Base-by-base conservation (phyloP, 768 basidiomycete genomes). In the Tulasnella calospora region DNA sequence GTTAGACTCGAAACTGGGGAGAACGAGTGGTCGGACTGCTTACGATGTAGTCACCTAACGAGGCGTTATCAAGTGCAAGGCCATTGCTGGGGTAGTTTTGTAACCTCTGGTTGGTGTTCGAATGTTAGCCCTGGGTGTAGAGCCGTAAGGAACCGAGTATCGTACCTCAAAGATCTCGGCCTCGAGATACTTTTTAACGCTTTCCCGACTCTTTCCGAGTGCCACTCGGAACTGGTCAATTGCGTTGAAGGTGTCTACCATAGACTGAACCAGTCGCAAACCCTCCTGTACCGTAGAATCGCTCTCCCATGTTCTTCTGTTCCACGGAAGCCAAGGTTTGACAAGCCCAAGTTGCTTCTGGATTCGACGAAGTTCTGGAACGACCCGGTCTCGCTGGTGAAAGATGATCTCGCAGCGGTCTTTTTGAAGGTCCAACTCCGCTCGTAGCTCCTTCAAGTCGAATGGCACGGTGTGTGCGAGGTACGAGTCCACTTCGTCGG, bases 401-500 rank as follows among this genome's bases (percentile, higher is more conserved):
- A 35, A 27, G 1, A 67, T 35, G 30, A 67, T 67, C 30, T 67
- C 61, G 61, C 61, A 67, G 30, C 61, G 61, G 61, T 67, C 61
- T 33, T 67, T 23, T 35, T 67, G 33, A 35, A 67, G 30, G 13
- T 67, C 61, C 30, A 67, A 19, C 33, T 67, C 61, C 30, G 30
- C 30, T 67, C 33, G 61, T 4, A 67, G 61, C 61, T 67, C 61
- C 61, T 67, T 67, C 27, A 67, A 13, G 30, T 67, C 61, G 30
- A 67, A 35, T 17, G 61, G 61, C 30, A 67, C 30, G 12, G 61
- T 67, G 5, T 67, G 61, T 19, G 61, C 30, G 61, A 67, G 33
- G 61, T 67, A 67, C 30, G 61, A 67, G 61, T 67, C 61, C 12
- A 67, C 61, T 35, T 67, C 61, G 61, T 67, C 61, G 61, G 61